These are phyloP conservation scores for Fraxinus xanthoxyloides DNA, from an alignment of 305 asterid genomes.

Conservation along the genomic window DNA sequence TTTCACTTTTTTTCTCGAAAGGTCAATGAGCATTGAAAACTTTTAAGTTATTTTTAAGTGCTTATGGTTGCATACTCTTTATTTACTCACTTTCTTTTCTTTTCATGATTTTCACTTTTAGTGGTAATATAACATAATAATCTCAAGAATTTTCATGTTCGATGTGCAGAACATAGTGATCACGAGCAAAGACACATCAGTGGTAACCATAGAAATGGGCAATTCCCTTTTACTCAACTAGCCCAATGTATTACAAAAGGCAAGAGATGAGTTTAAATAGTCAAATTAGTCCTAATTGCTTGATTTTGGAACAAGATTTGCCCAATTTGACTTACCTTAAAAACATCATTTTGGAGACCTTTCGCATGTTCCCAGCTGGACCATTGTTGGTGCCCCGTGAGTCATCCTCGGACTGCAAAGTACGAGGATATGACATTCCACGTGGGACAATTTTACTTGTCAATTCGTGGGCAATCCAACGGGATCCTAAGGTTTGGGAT, in stretches of 20 bases:
- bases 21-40: no score
- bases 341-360: constrained; percentile 31
- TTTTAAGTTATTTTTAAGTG: no score
- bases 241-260: constrained; percentile 21
- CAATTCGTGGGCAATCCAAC: no score
- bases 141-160: neutral
- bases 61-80: no score
- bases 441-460: no score
- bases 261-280: constrained; percentile 20
- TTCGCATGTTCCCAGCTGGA: constrained; percentile 33
- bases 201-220: constrained; percentile 41
- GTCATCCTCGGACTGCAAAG: no score
- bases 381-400: constrained; percentile 29
- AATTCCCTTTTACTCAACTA: constrained; percentile 35
- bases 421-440: no score
- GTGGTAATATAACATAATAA: neutral
- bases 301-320: constrained; percentile 30
- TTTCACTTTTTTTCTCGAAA: no score
- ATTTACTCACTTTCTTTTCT: neutral
- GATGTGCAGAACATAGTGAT: constrained; percentile 20
- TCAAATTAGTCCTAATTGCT: constrained; percentile 7
- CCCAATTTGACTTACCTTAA: constrained; percentile 30
- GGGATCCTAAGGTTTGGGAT: no score
- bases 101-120: neutral
- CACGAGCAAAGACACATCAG: constrained; percentile 39